Evolutionary conservation across 352 stramenopile genomes (phyloP).

Genomic region (Phytophthora citricola): DNA sequence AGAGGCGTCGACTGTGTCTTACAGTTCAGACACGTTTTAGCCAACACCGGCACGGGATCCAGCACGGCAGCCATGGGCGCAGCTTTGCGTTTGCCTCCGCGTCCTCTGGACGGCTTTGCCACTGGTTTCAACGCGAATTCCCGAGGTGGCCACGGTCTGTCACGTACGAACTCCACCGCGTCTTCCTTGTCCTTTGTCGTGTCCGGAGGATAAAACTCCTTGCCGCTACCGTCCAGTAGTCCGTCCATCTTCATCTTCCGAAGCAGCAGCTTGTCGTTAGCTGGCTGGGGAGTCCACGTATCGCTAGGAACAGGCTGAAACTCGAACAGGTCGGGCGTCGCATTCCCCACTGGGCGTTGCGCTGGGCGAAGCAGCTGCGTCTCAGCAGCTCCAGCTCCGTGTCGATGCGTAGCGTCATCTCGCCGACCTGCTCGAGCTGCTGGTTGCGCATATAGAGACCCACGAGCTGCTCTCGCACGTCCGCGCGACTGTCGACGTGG

Average conservation of each 20-base stretch:
- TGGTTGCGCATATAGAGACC: conserved; percentile 47
- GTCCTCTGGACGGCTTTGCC: conserved; percentile 46
- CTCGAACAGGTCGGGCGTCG: conserved; percentile 60
- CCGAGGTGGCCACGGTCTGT: conserved; percentile 75
- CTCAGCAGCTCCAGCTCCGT: conserved; percentile 79
- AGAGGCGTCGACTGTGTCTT: conserved; percentile 67
- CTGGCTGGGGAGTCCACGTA: conserved; percentile 51
- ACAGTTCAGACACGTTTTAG: conserved; percentile 48
- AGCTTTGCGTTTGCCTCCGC: conserved; percentile 72
- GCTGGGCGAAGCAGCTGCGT: conserved; percentile 74
- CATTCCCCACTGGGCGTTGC: conserved; percentile 70
- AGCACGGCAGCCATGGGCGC: conserved; percentile 52
- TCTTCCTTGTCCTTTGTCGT: conserved; percentile 29
- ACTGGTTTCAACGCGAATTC: conserved; percentile 76
- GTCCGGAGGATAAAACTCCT: conserved; percentile 21
- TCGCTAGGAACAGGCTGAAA: conserved; percentile 32
- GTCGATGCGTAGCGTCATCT: conserved; percentile 83
- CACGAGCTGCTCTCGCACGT: conserved; percentile 56
- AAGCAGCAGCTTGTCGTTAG: conserved; percentile 47
- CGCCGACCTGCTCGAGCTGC: conserved; percentile 44
- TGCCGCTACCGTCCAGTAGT: conserved; percentile 15
- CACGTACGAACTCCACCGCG: conserved; percentile 51
- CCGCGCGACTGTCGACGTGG: conserved; percentile 19
- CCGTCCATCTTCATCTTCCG: conserved; percentile 48
- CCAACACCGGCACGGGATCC: conserved; percentile 44